A percentile compares a stretch with the other conserved stretches of the same genome.
phyloP scores from a whole-genome alignment of 352 stramenopile species.

The Phytophthora idaei region DNA sequence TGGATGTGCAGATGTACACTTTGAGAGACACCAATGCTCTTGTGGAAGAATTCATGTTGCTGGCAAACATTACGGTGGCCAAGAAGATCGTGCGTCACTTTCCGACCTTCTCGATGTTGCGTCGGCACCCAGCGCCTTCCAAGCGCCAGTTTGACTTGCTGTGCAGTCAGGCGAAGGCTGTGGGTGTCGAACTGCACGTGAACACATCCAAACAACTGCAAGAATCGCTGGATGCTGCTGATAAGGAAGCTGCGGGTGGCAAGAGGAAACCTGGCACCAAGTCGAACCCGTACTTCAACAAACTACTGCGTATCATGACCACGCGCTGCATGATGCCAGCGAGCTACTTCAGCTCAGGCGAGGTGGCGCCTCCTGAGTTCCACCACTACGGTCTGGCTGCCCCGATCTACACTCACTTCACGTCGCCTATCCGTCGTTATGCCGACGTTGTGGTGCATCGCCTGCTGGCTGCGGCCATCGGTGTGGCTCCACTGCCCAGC shows the following conservation, averaged over 20 bases:
- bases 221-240: constrained; percentile 83
- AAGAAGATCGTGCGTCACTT: constrained; percentile 95
- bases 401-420: constrained; percentile 99
- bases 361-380: constrained; percentile 95
- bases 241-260: constrained; percentile 25
- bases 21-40: constrained; percentile 95
- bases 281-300: constrained; percentile 98
- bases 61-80: constrained; percentile 98
- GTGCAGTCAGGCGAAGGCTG: constrained; percentile 76
- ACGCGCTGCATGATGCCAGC: constrained; percentile 99
- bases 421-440: constrained; percentile 98
- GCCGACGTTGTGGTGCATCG: constrained; percentile 99
- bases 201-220: constrained; percentile 84
- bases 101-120: constrained; percentile 94
- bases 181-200: constrained; percentile 81
- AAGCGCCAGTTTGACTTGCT: constrained; percentile 94
- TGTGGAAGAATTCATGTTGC: constrained; percentile 99
- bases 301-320: constrained; percentile 96
- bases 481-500: constrained; percentile 93
- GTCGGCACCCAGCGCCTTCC: constrained; percentile 94
- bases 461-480: constrained; percentile 96
- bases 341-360: constrained; percentile 98
- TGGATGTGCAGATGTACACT: constrained; percentile 98
- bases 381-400: constrained; percentile 98
- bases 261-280: constrained; percentile 46